phyloP scores from a whole-genome alignment of 345 rosid species.

The Gossypium raimondii region DNA sequence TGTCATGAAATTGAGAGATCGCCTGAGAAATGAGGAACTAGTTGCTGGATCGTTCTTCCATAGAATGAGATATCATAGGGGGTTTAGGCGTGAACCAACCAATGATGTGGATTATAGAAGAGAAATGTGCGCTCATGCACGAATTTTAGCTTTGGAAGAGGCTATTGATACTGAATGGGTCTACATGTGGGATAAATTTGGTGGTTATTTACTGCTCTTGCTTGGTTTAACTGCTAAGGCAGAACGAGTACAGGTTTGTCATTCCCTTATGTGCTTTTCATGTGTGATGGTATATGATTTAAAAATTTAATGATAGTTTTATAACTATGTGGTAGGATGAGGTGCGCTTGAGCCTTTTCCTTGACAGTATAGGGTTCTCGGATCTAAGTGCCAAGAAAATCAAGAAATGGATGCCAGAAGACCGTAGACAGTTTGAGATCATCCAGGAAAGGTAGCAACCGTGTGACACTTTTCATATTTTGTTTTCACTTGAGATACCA shows the following conservation, averaged over 20 bases:
- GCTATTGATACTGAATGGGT: conserved; percentile 99
- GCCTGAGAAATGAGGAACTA: conserved; percentile 89
- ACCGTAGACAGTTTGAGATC: conserved; percentile 91
- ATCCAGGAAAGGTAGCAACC: conserved; percentile 87
- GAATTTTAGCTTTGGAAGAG: conserved; percentile 95
- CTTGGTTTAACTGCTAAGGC: conserved; percentile 99
- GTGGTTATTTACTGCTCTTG: conserved; percentile 89
- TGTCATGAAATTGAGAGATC: conserved; percentile 95
- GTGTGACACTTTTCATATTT: conserved; percentile 1
- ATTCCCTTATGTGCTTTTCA: conserved; percentile 15
- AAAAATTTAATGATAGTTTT: conserved; percentile 12
- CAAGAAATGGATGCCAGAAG: conserved; percentile 99
- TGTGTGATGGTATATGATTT: conserved; percentile 11
- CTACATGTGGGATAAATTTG: conserved; percentile 99
- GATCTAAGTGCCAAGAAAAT: conserved; percentile 97
- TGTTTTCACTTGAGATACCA: neutral
- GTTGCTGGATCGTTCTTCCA: conserved; percentile 71
- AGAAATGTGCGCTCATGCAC: conserved; percentile 98
- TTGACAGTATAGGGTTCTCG: conserved; percentile 97
- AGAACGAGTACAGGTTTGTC: conserved; percentile 85
- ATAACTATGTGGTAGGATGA: conserved; percentile 59
- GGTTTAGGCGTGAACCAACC: conserved; percentile 52
- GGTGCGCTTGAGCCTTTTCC: conserved; percentile 94
- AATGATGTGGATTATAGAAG: conserved; percentile 77
- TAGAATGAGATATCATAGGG: conserved; percentile 54